Conservation (phyloP, 2,329 filamentous ascomycete genomes). For the Cercospora canescens region DNA sequence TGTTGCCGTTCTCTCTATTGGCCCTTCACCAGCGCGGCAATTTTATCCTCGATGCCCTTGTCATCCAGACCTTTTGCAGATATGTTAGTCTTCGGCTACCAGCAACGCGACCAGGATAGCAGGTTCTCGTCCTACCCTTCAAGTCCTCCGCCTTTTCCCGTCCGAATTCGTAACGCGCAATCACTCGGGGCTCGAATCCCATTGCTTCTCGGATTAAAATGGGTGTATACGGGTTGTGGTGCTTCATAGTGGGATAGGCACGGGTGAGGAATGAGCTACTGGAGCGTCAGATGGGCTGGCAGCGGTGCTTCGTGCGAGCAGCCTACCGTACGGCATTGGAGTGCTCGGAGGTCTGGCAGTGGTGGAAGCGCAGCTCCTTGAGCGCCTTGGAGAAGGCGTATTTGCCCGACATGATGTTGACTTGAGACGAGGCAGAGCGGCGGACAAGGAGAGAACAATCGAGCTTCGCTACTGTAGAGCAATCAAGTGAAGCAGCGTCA, state of each 20-base stretch:
- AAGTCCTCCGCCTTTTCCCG: constrained; percentile 66
- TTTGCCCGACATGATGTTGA: constrained; percentile 75
- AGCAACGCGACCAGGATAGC: neutral
- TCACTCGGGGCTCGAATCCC: constrained; percentile 81
- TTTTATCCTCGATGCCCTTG: constrained; percentile 68
- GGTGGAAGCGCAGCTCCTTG: constrained; percentile 95
- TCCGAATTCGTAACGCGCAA: constrained; percentile 81
- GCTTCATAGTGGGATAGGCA: constrained; percentile 98
- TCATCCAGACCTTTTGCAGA: constrained; percentile 61
- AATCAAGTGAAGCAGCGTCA: neutral
- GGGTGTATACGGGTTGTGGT: constrained; percentile 90
- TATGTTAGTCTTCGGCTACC: neutral
- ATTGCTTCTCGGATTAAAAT: constrained; percentile 93
- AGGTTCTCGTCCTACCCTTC: constrained; percentile 49
- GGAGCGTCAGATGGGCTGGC: neutral
- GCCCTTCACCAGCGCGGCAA: constrained; percentile 62
- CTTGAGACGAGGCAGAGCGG: neutral
- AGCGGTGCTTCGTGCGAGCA: neutral
- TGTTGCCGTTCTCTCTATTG: constrained; percentile 21
- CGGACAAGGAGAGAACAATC: neutral
- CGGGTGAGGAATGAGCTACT: constrained; percentile 82
- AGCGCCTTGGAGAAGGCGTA: constrained; percentile 87
- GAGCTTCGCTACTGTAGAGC: neutral
- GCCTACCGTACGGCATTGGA: constrained; percentile 82
- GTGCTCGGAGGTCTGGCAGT: constrained; percentile 91